Conservation (phyloP, 768 basidiomycete species). For the Podaxis carcinomalis region DNA sequence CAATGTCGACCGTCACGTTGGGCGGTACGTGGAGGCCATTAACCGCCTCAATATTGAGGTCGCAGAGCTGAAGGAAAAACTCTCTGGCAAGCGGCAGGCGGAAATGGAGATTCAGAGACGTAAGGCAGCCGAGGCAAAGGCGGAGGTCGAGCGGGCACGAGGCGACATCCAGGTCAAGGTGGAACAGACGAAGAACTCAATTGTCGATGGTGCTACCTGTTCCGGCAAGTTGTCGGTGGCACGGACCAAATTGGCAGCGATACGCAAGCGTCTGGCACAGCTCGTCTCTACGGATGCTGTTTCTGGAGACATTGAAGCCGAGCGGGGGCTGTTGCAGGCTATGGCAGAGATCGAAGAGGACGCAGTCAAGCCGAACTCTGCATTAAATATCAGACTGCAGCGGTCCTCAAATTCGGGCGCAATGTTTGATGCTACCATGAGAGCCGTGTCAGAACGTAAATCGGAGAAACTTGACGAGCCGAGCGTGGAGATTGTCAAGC, state of each 20-base stretch:
- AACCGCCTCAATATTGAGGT: slow-evolving; percentile 83
- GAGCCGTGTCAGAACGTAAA: slow-evolving; percentile 76
- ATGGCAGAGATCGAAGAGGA: slow-evolving; percentile 72
- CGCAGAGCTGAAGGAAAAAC: slow-evolving; percentile 78
- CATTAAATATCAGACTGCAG: slow-evolving; percentile 53
- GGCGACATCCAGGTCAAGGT: slow-evolving; percentile 67
- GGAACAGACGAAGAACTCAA: slow-evolving; percentile 66
- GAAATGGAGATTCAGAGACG: slow-evolving; percentile 64
- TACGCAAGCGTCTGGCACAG: slow-evolving; percentile 57
- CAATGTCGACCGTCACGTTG: slow-evolving; percentile 92
- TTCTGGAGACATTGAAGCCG: slow-evolving; percentile 54
- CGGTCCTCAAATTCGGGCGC: slow-evolving; percentile 71
- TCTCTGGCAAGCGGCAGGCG: slow-evolving; percentile 62
- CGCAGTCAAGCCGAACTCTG: slow-evolving; percentile 52
- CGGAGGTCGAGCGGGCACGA: slow-evolving; percentile 72
- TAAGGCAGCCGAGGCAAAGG: slow-evolving; percentile 63
- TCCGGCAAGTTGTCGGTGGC: slow-evolving; percentile 69
- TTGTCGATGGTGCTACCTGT: slow-evolving; percentile 73
- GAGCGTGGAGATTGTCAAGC: slow-evolving; percentile 63
- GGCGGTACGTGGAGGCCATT: slow-evolving; percentile 93
- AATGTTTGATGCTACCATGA: slow-evolving; percentile 83
- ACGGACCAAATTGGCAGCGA: slow-evolving; percentile 59
- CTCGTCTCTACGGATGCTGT: slow-evolving; percentile 38
- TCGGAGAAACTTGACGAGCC: slow-evolving; percentile 76
- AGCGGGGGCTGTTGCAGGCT: slow-evolving; percentile 62